Evolutionary conservation across 2,329 filamentous ascomycete species (phyloP), one percentile per base, ranked within the genome.

Genomic region (Cladophialophora psammophila): DNA sequence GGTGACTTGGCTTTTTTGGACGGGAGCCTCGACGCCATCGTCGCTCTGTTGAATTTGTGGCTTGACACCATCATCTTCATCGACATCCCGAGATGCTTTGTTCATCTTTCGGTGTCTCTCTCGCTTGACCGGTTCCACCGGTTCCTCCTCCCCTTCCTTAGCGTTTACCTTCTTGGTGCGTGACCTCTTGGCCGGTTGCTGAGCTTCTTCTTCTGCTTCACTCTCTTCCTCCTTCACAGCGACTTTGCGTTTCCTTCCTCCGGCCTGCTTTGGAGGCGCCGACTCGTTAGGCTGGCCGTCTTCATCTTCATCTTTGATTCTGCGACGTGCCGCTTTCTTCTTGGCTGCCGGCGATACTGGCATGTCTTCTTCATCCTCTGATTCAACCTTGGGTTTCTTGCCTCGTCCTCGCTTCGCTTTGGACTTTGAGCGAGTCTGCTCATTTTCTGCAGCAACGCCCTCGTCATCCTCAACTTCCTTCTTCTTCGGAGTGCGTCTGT

Each of bases 401-500:
- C 58, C 52, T 15, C 71, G 61, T 35, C 63, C 38, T 50, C 60
- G 63, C 66, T 67, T 68, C 34, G 66, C 64, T 55, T 74, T 72
- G 40, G 69, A 53, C 61, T 72, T 70, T 20, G 57, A 65, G 40
- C 60, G 67, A 18, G 70, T 52, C 50, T 65, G 69, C 62, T 75
- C 72, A 59, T 61, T 56, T 31, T 66, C 69, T 18, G 59, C 72
- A 31, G 66, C 71, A 10, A 45, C 67, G 67, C 71, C 45, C 65
- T 64, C 71, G 56, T 79, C 76, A 6, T 80, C 78, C 10, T 74
- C 76, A 7, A 74, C 74, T 34, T 68, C 69, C 54, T 75, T 72
- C 64, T 74, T 73, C 52, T 76, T 75, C 72, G 76, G 71, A 34
- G 69, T 76, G 18, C 76, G 76, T 53, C 75, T 74, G 40, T 87